A percentile compares a stretch with the other conserved stretches of the same genome.
These are phyloP conservation scores for Stramenopiles sp. DNA, from an alignment of 352 stramenopile genomes.

Conservation along the genomic window DNA sequence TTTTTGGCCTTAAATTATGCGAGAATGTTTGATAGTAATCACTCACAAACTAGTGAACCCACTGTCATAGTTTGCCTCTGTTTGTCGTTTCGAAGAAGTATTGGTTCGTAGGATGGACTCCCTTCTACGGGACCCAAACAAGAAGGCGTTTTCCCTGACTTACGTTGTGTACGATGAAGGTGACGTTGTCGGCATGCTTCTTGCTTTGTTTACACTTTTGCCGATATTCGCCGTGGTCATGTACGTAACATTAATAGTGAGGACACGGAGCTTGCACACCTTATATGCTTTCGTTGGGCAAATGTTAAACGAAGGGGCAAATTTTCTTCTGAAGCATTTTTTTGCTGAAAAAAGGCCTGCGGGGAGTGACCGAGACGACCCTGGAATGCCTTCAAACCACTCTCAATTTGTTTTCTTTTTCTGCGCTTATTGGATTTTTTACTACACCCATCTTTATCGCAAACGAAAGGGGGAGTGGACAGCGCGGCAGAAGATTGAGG, in stretches of 20 bases:
- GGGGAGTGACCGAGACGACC: background rate
- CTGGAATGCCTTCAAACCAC: background rate
- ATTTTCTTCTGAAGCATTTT: background rate
- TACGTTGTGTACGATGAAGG: constrained; percentile 1
- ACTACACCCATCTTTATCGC: background rate
- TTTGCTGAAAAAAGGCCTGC: background rate
- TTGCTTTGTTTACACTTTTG: background rate
- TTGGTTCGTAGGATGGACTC: too few species aligned
- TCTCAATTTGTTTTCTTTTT: background rate
- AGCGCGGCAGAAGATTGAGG: background rate
- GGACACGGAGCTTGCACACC: background rate
- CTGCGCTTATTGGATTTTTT: background rate
- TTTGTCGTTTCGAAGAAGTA: too few species aligned
- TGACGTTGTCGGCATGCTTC: background rate
- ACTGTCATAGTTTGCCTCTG: too few species aligned
- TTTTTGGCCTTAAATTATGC: too few species aligned
- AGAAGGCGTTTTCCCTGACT: background rate
- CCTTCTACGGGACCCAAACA: too few species aligned
- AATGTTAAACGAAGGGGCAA: background rate
- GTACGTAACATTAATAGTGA: background rate
- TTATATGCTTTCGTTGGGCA: background rate
- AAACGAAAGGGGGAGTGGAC: background rate
- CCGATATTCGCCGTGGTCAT: background rate
- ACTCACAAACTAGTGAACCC: too few species aligned
- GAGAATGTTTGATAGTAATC: too few species aligned